phyloP scores from a whole-genome alignment of 2,329 filamentous ascomycete species.

The Fusarium brevicatenulatum region DNA sequence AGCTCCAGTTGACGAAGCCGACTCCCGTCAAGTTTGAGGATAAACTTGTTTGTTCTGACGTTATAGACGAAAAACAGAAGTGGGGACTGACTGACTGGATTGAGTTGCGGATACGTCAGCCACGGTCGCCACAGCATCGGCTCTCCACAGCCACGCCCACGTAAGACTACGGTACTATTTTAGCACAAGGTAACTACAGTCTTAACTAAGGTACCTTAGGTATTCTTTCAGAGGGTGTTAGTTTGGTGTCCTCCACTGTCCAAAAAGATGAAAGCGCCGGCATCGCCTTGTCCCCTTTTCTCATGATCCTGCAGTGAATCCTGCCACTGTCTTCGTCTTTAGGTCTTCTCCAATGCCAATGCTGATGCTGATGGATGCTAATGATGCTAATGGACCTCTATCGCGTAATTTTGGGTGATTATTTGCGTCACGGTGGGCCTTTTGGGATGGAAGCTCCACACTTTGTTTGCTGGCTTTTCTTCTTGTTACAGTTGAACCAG shows the following conservation, averaged over 20 bases:
- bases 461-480: conserved; percentile 7
- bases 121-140: conserved; percentile 6
- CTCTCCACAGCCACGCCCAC: conserved; percentile 12
- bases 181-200: neutral
- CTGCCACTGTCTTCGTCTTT: neutral
- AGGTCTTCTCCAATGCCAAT: neutral
- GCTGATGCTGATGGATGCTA: neutral
- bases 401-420: conserved; percentile 32
- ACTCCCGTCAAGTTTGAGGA: conserved; percentile 12
- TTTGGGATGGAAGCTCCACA: neutral
- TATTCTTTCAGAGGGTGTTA: neutral
- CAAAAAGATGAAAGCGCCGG: neutral
- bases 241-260: neutral
- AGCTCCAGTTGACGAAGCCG: conserved; percentile 11
- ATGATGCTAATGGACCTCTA: neutral
- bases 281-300: neutral
- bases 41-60: conserved; percentile 25
- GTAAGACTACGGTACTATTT: neutral
- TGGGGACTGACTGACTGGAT: neutral
- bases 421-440: conserved; percentile 36
- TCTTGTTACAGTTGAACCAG: neutral
- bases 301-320: neutral
- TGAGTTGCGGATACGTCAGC: conserved; percentile 1
- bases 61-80: neutral
- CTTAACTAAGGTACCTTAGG: too few relatives aligned